A percentile compares a stretch with the other conserved stretches of the same genome.
These are phyloP conservation scores for Ceratocystis huliohia DNA, from an alignment of 2,329 filamentous ascomycete genomes.

Conservation along the genomic window DNA sequence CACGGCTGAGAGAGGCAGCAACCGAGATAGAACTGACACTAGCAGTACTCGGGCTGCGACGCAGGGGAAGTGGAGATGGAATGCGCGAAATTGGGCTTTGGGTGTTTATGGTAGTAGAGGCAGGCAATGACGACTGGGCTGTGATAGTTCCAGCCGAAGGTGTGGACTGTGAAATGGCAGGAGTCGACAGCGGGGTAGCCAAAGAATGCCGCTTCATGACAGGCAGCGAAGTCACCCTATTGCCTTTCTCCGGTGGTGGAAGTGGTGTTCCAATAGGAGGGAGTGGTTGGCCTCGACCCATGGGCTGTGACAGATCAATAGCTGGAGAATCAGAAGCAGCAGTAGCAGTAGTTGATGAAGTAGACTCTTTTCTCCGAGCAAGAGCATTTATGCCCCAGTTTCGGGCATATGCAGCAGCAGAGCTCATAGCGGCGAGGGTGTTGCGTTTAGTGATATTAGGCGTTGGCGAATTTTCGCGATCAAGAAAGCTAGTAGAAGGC, in stretches of 20 bases:
- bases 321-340: conserved; percentile 15
- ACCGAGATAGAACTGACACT: conserved; percentile 6
- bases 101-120: background rate
- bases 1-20: conserved; percentile 13
- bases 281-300: conserved; percentile 70
- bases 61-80: conserved; percentile 14
- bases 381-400: conserved; percentile 49
- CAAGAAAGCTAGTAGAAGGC: background rate
- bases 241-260: conserved; percentile 51
- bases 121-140: conserved; percentile 32
- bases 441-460: conserved; percentile 24
- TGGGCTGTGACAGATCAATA: conserved; percentile 50
- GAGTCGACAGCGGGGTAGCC: background rate
- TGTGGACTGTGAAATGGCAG: background rate
- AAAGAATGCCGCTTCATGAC: conserved; percentile 49
- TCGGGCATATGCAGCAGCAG: conserved; percentile 42
- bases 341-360: conserved; percentile 14
- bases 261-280: conserved; percentile 71
- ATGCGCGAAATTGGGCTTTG: conserved; percentile 11
- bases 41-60: conserved; percentile 15
- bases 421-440: conserved; percentile 43
- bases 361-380: conserved; percentile 34
- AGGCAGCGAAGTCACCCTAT: conserved; percentile 43
- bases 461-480: background rate
- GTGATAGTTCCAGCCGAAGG: conserved; percentile 26